phyloP scores from a whole-genome alignment of 2,329 filamentous ascomycete genomes.

The Sporothrix variecibatus region DNA sequence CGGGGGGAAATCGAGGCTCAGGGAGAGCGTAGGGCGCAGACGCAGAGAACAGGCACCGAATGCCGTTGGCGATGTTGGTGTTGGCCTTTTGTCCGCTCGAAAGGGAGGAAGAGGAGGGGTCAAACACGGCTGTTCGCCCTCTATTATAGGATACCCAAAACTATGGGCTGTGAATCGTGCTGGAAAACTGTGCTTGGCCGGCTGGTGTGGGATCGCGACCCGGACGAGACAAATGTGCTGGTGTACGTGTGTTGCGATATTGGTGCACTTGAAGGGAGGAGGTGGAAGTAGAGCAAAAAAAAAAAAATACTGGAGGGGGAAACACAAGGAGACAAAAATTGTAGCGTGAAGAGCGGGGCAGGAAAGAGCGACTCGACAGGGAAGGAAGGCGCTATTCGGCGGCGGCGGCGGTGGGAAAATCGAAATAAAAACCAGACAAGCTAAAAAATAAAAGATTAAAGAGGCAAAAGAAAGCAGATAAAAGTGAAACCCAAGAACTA shows the following conservation, averaged over 20 bases:
- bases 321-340: slow-evolving; percentile 25
- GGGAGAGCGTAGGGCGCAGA: neutral
- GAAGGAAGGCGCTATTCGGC: slow-evolving; percentile 18
- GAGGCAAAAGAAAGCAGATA: neutral
- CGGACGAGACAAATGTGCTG: slow-evolving; percentile 2
- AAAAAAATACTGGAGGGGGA: slow-evolving; percentile 25
- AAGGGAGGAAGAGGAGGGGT: slow-evolving; percentile 9
- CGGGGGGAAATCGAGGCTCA: slow-evolving; percentile 16
- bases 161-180: slow-evolving; percentile 2
- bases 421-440: slow-evolving; percentile 15
- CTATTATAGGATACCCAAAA: neutral
- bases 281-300: neutral
- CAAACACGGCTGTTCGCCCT: slow-evolving; percentile 8
- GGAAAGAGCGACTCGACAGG: slow-evolving; percentile 20
- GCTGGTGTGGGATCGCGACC: neutral
- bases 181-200: neutral
- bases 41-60: slow-evolving; percentile 18
- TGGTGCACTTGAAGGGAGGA: slow-evolving; percentile 1
- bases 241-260: slow-evolving; percentile 7
- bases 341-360: slow-evolving; percentile 32
- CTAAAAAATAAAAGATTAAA: neutral
- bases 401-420: slow-evolving; percentile 12
- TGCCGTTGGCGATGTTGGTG: slow-evolving; percentile 10
- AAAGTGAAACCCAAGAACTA: neutral
- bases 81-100: slow-evolving; percentile 8